These are phyloP conservation scores for Penicillium paradoxum DNA, from an alignment of 495 filamentous ascomycete species.

Conservation along the genomic window DNA sequence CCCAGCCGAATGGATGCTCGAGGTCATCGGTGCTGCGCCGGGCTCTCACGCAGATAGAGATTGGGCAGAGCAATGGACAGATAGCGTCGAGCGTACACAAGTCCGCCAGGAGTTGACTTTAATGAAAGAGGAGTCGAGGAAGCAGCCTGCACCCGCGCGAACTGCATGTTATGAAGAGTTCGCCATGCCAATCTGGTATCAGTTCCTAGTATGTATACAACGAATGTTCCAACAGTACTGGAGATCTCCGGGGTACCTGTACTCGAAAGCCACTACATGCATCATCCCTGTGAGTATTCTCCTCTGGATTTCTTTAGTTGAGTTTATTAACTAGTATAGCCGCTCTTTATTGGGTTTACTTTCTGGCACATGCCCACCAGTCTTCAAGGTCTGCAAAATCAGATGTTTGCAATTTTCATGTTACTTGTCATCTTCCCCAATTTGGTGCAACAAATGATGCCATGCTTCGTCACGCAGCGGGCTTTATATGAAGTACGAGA, in stretches of 20 bases:
- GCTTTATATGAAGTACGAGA: conserved; percentile 81
- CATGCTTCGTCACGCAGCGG: conserved; percentile 72
- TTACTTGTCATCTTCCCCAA: conserved; percentile 71
- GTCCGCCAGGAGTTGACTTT: conserved; percentile 62
- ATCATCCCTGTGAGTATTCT: conserved; percentile 27
- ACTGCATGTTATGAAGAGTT: conserved; percentile 41
- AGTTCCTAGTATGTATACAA: conserved; percentile 43
- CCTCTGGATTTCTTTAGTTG: not conserved
- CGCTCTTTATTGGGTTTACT: conserved; percentile 82
- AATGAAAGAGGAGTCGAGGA: conserved; percentile 51
- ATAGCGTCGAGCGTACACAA: conserved; percentile 59
- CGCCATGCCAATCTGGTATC: conserved; percentile 46
- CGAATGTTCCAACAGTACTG: conserved; percentile 87
- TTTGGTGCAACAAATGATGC: conserved; percentile 80
- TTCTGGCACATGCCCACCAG: conserved; percentile 70
- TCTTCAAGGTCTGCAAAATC: conserved; percentile 77
- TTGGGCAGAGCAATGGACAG: conserved; percentile 74
- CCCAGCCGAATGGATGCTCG: conserved; percentile 91
- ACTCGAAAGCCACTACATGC: conserved; percentile 60
- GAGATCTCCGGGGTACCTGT: conserved; percentile 83
- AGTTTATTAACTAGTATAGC: conserved; percentile 32
- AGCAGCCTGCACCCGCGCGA: conserved; percentile 36
- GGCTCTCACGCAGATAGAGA: conserved; percentile 68
- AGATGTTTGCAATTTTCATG: conserved; percentile 85
- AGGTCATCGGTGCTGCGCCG: conserved; percentile 83